Evolutionary conservation across 2,329 filamentous ascomycete species (phyloP).

Genomic region (Dothistroma septosporum): DNA sequence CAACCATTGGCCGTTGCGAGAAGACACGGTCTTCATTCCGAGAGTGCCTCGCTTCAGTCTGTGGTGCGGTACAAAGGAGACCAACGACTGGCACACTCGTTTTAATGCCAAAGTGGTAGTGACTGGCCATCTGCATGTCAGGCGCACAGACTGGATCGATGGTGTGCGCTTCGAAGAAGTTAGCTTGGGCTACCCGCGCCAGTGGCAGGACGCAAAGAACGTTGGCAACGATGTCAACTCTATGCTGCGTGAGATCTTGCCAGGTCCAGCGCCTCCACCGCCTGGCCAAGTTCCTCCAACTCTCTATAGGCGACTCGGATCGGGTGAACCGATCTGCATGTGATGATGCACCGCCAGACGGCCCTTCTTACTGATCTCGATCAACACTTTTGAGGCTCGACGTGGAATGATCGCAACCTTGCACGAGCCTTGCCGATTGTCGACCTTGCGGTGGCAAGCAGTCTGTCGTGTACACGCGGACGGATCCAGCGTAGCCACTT

Average conservation of each 20-base stretch:
- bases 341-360: slow-evolving; percentile 1
- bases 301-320: slow-evolving; percentile 21
- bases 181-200: slow-evolving; percentile 45
- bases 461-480: not conserved
- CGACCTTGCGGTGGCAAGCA: not conserved
- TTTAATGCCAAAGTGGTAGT: slow-evolving; percentile 48
- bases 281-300: slow-evolving; percentile 28
- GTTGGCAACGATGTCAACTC: slow-evolving; percentile 44
- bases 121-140: slow-evolving; percentile 45
- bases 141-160: slow-evolving; percentile 47
- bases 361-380: not conserved
- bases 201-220: slow-evolving; percentile 44
- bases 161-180: slow-evolving; percentile 47
- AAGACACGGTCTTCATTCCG: slow-evolving; percentile 43
- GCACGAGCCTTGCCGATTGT: not conserved
- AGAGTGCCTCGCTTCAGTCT: slow-evolving; percentile 43
- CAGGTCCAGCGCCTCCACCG: slow-evolving; percentile 37
- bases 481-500: not conserved
- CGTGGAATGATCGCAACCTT: not conserved
- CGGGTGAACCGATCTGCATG: not conserved
- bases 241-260: slow-evolving; percentile 45
- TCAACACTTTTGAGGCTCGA: not conserved
- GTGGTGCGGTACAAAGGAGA: slow-evolving; percentile 48
- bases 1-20: slow-evolving; percentile 46
- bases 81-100: slow-evolving; percentile 44